Conservation (phyloP, 257 asterid species). For the Nicotiana sylvestris region DNA sequence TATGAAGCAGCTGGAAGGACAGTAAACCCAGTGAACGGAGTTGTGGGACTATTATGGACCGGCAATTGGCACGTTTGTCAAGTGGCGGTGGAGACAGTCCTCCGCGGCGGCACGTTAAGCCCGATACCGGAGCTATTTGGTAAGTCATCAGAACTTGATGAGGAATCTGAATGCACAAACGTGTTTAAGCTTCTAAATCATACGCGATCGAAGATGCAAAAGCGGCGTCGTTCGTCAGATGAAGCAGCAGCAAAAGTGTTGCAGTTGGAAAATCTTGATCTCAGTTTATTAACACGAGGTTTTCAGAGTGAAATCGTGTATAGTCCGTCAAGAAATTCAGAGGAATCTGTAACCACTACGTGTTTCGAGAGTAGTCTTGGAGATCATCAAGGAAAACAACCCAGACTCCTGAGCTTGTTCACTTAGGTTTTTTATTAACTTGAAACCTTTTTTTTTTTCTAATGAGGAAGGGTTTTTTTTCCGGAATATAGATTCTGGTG, state of each 20-base stretch:
- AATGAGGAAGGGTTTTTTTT: neutral
- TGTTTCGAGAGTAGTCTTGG: neutral
- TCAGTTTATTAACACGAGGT: neutral
- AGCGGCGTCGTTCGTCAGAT: neutral
- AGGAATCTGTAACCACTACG: neutral
- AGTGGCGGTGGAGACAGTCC: constrained; percentile 58
- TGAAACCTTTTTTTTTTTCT: neutral
- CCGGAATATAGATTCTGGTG: neutral
- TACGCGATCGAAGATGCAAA: neutral
- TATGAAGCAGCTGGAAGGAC: constrained; percentile 65
- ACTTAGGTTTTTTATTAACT: neutral
- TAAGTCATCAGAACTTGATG: neutral
- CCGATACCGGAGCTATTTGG: constrained; percentile 29
- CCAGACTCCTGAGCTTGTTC: neutral
- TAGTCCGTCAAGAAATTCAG: neutral
- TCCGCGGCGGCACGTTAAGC: constrained; percentile 50
- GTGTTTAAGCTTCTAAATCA: too few species aligned
- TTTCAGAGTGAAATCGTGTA: neutral
- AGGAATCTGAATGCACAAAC: neutral
- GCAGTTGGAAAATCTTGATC: neutral
- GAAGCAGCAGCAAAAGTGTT: neutral
- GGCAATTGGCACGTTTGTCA: constrained; percentile 63
- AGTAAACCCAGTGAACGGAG: constrained; percentile 56
- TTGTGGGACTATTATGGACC: constrained; percentile 48
- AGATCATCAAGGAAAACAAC: neutral